A percentile compares a stretch with the other conserved stretches of the same genome.
Evolutionary conservation across 495 filamentous ascomycete species (phyloP).

Genomic region (Emericellopsis terricola): DNA sequence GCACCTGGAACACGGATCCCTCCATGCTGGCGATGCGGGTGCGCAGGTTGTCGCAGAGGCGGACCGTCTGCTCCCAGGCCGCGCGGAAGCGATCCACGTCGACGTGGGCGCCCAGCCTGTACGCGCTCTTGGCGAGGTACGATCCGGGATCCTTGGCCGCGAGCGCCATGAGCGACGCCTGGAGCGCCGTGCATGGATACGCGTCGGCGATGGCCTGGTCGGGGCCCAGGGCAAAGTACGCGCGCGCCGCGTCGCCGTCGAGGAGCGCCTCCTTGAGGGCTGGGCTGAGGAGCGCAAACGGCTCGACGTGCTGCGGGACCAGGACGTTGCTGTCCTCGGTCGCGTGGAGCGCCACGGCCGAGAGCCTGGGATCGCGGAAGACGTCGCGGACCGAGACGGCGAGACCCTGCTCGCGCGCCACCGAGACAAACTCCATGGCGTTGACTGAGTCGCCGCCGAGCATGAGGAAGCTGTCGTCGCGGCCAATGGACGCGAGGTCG

Average conservation of each 20-base stretch:
- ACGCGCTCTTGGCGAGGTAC: conserved; percentile 22
- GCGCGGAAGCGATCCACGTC: conserved; percentile 22
- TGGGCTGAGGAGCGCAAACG: conserved; percentile 27
- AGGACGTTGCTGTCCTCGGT: background rate
- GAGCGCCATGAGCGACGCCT: conserved; percentile 33
- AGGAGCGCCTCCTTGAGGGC: conserved; percentile 5
- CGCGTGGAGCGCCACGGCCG: background rate
- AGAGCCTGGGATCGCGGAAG: conserved; percentile 13
- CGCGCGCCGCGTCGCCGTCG: conserved; percentile 25
- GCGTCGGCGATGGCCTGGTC: conserved; percentile 29
- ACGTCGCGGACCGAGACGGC: conserved; percentile 18
- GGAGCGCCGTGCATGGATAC: conserved; percentile 39
- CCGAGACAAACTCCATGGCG: conserved; percentile 28
- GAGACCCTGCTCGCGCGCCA: conserved; percentile 12
- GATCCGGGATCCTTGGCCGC: conserved; percentile 19
- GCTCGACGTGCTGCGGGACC: too few relatives aligned
- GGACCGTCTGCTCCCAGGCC: conserved; percentile 35
- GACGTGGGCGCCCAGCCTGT: conserved; percentile 19
- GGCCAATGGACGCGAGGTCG: conserved; percentile 12
- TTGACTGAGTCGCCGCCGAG: too few relatives aligned
- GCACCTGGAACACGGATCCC: conserved; percentile 7
- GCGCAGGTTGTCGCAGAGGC: conserved; percentile 42
- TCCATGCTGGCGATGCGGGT: conserved; percentile 37
- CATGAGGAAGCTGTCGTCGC: conserved; percentile 26
- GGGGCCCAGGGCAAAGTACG: conserved; percentile 21